Evolutionary conservation across 1,139 yeast genomes (phyloP).

Genomic region (Sugiyamaella novakii): DNA sequence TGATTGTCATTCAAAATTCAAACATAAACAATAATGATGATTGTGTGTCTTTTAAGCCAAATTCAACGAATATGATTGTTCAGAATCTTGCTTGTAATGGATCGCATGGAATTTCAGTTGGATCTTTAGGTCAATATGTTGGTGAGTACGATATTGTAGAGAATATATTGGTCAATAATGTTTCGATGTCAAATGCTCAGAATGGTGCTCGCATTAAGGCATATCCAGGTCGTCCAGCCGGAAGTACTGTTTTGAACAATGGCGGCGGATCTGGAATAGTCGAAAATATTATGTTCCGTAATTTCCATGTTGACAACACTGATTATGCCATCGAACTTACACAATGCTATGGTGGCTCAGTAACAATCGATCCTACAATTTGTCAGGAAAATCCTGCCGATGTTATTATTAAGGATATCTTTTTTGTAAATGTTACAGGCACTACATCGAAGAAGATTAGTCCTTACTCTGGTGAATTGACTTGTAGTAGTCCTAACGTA

Average conservation of each 20-base stretch:
- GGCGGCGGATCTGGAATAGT: slow-evolving; percentile 13
- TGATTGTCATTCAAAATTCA: slow-evolving; percentile 4
- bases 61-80: slow-evolving; percentile 5
- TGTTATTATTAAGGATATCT: slow-evolving; percentile 10
- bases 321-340: slow-evolving; percentile 12
- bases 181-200: slow-evolving; percentile 6
- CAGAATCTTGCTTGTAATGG: slow-evolving; percentile 10
- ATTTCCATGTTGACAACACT: slow-evolving; percentile 11
- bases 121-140: slow-evolving; percentile 9
- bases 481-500: slow-evolving; percentile 9
- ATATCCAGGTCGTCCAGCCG: slow-evolving; percentile 9
- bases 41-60: slow-evolving; percentile 8
- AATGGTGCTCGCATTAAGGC: slow-evolving; percentile 11
- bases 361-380: not conserved
- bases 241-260: slow-evolving; percentile 7
- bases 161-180: slow-evolving; percentile 3
- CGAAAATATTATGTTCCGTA: slow-evolving; percentile 4
- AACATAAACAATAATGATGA: slow-evolving; percentile 10
- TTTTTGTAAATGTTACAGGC: slow-evolving; percentile 9
- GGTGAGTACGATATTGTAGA: slow-evolving; percentile 10
- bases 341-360: slow-evolving; percentile 9
- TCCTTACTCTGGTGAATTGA: slow-evolving; percentile 8
- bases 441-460: slow-evolving; percentile 11
- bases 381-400: slow-evolving; percentile 8
- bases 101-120: slow-evolving; percentile 13